phyloP scores from a whole-genome alignment of 768 basidiomycete genomes.

The Phaeotremella fagi region DNA sequence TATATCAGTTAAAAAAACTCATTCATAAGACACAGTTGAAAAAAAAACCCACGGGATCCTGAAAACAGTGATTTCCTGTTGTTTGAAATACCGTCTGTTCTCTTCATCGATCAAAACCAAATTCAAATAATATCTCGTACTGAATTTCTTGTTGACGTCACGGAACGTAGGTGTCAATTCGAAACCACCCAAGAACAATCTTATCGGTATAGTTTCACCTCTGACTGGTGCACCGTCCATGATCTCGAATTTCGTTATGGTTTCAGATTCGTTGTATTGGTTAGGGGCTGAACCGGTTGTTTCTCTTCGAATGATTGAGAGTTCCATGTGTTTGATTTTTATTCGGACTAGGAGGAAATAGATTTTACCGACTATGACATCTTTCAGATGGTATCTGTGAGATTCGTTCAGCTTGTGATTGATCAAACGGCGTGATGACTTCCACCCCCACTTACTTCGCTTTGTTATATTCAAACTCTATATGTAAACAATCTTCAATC shows the following conservation, averaged over 20 bases:
- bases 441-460: conserved; percentile 66
- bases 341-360: conserved; percentile 97
- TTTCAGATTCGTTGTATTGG: conserved; percentile 98
- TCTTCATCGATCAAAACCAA: conserved; percentile 96
- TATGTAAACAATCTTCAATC: conserved; percentile 97
- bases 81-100: conserved; percentile 95
- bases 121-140: conserved; percentile 93
- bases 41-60: conserved; percentile 60
- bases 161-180: conserved; percentile 98
- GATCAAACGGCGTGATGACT: background rate
- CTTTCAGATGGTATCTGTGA: conserved; percentile 89
- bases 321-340: conserved; percentile 99
- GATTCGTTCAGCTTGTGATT: background rate
- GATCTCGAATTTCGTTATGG: conserved; percentile 98
- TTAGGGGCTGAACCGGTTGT: conserved; percentile 98
- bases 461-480: conserved; percentile 99
- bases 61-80: conserved; percentile 90
- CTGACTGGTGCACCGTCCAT: conserved; percentile 99
- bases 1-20: background rate
- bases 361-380: conserved; percentile 98
- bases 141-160: conserved; percentile 99
- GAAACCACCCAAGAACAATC: conserved; percentile 94
- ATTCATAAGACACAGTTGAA: background rate
- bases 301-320: conserved; percentile 94
- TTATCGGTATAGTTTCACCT: conserved; percentile 97